phyloP scores from a whole-genome alignment of 106 monocot species.

The Apostasia shenzhenica region DNA sequence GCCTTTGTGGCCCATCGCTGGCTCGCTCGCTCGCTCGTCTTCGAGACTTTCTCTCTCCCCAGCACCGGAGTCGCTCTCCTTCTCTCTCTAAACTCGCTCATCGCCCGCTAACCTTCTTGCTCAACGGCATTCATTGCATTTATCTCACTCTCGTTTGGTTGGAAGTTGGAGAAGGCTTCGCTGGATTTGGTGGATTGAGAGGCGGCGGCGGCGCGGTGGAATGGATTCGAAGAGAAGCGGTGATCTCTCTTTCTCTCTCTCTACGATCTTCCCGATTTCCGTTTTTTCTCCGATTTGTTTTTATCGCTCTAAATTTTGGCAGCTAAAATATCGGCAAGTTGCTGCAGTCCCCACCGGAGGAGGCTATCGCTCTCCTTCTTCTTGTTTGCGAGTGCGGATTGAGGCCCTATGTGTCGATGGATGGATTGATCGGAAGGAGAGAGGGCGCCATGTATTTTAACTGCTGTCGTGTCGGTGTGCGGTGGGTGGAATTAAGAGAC shows the following conservation, averaged over 20 bases:
- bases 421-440: not conserved
- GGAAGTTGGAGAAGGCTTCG: not conserved
- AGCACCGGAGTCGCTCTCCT: no score
- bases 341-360: slow-evolving; percentile 1
- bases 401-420: not conserved
- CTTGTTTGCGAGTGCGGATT: not conserved
- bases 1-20: no score
- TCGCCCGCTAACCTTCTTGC: not conserved
- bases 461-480: not conserved
- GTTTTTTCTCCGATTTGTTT: not conserved
- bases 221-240: slow-evolving; percentile 1
- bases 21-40: no score
- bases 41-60: no score
- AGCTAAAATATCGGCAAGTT: slow-evolving; percentile 4
- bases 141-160: not conserved
- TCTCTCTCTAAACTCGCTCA: no score
- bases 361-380: not conserved
- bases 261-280: not conserved
- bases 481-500: not conserved
- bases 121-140: not conserved
- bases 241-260: not conserved
- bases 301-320: not conserved
- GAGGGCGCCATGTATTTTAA: no score
- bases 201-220: not conserved
- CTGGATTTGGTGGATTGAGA: not conserved